Evolutionary conservation across 2,329 filamentous ascomycete species (phyloP), one percentile per base, ranked within the genome.

Genomic region (Colletotrichum neosansevieriae): DNA sequence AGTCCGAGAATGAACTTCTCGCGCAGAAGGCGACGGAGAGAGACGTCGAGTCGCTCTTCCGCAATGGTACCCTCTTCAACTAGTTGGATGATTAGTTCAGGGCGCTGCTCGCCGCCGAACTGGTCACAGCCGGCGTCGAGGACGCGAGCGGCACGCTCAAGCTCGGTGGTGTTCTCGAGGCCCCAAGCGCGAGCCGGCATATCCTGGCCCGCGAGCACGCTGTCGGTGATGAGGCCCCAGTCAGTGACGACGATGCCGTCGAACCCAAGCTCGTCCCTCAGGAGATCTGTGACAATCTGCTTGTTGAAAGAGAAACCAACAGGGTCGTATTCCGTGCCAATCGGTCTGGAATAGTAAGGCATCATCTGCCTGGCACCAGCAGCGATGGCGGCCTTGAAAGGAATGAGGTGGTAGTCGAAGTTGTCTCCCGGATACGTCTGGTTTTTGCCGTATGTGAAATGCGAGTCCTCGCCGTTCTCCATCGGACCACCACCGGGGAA

Each of bases 281-380:
- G 75, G 0, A 87, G 79, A 36, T 80, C 82, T 0, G 84, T 86
- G 53, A 87, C 79, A 38, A 87, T 81, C 2, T 75, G 78, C 68
- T 83, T 84, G 76, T 86, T 86, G 75, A 87, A 85, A 0, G 80
- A 79, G 71, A 86, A 85, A 0, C 80, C 84, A 7, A 85, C 82
- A 12, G 81, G 73, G 71, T 84, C 82, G 59, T 80, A 84, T 24
- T 82, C 73, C 1, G 81, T 82, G 2, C 80, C 82, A 17, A 85
- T 79, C 0, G 84, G 84, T 1, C 81, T 77, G 0, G 82, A 83
- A 71, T 85, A 85, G 73, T 84, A 84, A 0, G 83, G 83, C 84
- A 86, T 85, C 62, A 86, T 85, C 68, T 86, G 84, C 2, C 83
- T 74, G 0, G 83, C 79, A 15, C 84, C 83, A 2, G 82, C 83